Evolutionary conservation across 2,329 filamentous ascomycete genomes (phyloP).

Genomic region (Kalaharituber pfeilii): DNA sequence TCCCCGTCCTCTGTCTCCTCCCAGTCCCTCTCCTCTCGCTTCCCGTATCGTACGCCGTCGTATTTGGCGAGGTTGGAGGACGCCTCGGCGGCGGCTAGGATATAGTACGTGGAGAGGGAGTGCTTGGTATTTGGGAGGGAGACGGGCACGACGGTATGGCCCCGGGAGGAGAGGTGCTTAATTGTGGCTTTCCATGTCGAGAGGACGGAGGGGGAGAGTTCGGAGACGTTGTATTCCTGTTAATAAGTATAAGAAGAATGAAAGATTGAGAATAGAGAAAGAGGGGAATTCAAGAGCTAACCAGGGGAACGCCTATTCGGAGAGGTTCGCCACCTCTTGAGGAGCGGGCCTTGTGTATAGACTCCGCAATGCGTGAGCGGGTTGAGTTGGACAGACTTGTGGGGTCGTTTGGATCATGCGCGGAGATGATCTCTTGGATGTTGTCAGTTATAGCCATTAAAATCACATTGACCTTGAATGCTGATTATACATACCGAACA

Average conservation of each 20-base stretch:
- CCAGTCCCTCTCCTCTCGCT: constrained; percentile 31
- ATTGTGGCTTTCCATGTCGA: constrained; percentile 51
- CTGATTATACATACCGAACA: constrained; percentile 28
- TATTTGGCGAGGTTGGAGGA: constrained; percentile 94
- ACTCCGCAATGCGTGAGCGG: constrained; percentile 32
- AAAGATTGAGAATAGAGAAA: not conserved
- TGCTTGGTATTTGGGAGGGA: constrained; percentile 68
- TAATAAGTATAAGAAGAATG: constrained; percentile 24
- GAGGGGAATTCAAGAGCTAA: constrained; percentile 1
- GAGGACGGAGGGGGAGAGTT: constrained; percentile 54
- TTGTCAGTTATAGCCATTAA: not conserved
- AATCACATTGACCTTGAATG: not conserved
- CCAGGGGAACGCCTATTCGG: constrained; percentile 37
- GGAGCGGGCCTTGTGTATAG: not conserved
- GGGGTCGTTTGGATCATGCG: constrained; percentile 53
- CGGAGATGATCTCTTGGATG: constrained; percentile 29
- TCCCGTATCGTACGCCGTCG: constrained; percentile 86
- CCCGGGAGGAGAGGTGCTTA: constrained; percentile 40
- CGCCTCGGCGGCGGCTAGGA: constrained; percentile 86
- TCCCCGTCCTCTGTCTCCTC: constrained; percentile 39
- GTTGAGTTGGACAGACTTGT: constrained; percentile 47
- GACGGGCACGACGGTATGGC: constrained; percentile 55
- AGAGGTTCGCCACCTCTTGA: constrained; percentile 3
- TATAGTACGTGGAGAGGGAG: constrained; percentile 83
- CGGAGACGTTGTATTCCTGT: constrained; percentile 70